These are phyloP conservation scores for Penicillium sp. DNA, from an alignment of 2,329 filamentous ascomycete species.

Conservation along the genomic window DNA sequence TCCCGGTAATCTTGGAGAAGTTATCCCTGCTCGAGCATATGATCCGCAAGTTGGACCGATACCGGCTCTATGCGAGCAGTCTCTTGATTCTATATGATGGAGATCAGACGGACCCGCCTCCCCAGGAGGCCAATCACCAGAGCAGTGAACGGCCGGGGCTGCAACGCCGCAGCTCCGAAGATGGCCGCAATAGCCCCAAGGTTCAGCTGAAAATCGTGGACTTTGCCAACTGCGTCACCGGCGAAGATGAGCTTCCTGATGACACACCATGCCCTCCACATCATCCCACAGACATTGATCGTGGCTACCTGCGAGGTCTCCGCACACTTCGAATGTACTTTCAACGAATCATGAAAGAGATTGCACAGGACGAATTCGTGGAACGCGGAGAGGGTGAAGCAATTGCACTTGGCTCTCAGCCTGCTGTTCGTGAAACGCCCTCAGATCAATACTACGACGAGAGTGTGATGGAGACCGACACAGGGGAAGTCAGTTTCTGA, in stretches of 20 bases:
- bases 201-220: constrained; percentile 94
- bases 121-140: constrained; percentile 24
- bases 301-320: constrained; percentile 85
- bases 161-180: constrained; percentile 38
- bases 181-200: constrained; percentile 43
- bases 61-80: constrained; percentile 94
- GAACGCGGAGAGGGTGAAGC: constrained; percentile 50
- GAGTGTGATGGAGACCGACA: constrained; percentile 47
- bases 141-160: constrained; percentile 38
- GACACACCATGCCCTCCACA: constrained; percentile 75
- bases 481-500: constrained; percentile 50
- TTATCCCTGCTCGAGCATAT: constrained; percentile 82
- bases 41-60: constrained; percentile 76
- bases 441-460: constrained; percentile 47
- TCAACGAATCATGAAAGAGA: constrained; percentile 80
- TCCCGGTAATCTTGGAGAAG: constrained; percentile 84
- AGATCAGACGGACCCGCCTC: constrained; percentile 46
- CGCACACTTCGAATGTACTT: constrained; percentile 82
- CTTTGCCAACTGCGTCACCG: constrained; percentile 96
- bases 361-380: constrained; percentile 54
- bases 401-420: constrained; percentile 40
- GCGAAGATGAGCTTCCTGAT: constrained; percentile 68
- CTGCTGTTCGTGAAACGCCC: constrained; percentile 33
- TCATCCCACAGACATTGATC: constrained; percentile 79
- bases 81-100: constrained; percentile 96